Percentiles rank a stretch among this genome's conserved stretches.
These are phyloP conservation scores for Dipodascus albidus DNA, from an alignment of 805 yeast genomes.

Conservation along the genomic window DNA sequence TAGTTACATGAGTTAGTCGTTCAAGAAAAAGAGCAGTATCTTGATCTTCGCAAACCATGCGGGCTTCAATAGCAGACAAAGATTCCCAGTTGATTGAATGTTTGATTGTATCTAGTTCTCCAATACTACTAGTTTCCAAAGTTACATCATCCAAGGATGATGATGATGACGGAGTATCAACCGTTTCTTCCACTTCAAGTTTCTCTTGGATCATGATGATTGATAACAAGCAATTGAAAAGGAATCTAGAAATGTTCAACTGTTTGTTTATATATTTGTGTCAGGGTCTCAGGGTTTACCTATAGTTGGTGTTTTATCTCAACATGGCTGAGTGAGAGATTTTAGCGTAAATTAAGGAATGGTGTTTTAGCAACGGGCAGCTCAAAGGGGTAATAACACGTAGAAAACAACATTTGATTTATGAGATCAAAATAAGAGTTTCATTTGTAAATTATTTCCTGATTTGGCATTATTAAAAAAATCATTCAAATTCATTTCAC, in stretches of 20 bases:
- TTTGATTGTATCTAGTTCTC: not conserved
- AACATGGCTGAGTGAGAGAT: not conserved
- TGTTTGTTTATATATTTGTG: not conserved
- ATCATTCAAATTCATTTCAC: too few species aligned
- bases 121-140: not conserved
- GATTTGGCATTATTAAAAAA: too few species aligned
- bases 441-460: too few species aligned
- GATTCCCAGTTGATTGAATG: conserved; percentile 10
- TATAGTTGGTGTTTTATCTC: too few species aligned
- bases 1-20: conserved; percentile 5
- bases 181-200: not conserved
- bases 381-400: too few species aligned
- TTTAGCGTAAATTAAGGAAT: not conserved
- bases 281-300: too few species aligned
- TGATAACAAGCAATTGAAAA: not conserved
- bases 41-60: conserved; percentile 11
- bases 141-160: not conserved
- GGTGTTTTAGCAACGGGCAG: too few species aligned
- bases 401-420: too few species aligned
- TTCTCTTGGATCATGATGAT: too few species aligned
- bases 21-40: conserved; percentile 6
- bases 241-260: too few species aligned
- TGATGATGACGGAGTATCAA: not conserved
- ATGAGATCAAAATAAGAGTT: too few species aligned
- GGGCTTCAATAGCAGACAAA: conserved; percentile 10